Percentiles rank a stretch among this genome's conserved stretches.
phyloP scores from a whole-genome alignment of 1,284 basidiomycete species.

The Sutorius eximius region DNA sequence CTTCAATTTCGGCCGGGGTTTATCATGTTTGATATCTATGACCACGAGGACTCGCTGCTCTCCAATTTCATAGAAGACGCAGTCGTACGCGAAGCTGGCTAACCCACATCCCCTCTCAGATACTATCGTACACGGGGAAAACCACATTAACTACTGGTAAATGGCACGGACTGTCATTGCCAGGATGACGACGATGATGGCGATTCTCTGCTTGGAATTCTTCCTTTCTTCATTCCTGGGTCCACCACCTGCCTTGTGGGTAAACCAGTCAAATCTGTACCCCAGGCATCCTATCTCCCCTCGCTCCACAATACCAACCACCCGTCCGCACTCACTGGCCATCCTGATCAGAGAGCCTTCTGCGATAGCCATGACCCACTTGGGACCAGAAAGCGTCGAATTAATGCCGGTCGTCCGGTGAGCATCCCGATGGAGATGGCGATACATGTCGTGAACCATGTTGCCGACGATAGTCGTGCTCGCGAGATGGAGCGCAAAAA shows the following conservation, averaged over 20 bases:
- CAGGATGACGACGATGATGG: conserved; percentile 21
- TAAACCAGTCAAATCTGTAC: conserved; percentile 57
- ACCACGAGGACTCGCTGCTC: neutral
- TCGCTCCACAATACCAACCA: conserved; percentile 47
- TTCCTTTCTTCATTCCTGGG: conserved; percentile 45
- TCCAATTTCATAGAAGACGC: neutral
- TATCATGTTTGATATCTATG: too few relatives aligned
- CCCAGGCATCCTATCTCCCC: conserved; percentile 42
- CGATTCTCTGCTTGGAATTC: conserved; percentile 38
- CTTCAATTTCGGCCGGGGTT: too few relatives aligned
- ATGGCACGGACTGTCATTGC: neutral
- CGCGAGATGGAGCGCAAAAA: conserved; percentile 25
- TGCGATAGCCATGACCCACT: conserved; percentile 43
- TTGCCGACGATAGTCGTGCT: conserved; percentile 43
- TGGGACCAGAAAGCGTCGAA: conserved; percentile 36
- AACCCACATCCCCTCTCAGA: too few relatives aligned
- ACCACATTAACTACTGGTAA: neutral
- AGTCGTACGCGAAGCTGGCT: too few relatives aligned
- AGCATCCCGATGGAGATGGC: conserved; percentile 33
- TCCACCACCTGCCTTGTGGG: conserved; percentile 40
- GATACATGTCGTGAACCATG: conserved; percentile 37
- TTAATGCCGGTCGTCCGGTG: conserved; percentile 37
- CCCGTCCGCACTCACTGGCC: conserved; percentile 50
- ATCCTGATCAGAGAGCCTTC: conserved; percentile 54
- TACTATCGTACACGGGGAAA: neutral